A percentile compares a stretch with the other conserved stretches of the same genome.
Evolutionary conservation across 139 green algal genomes (phyloP).

Genomic region (Haematococcus lacustris): DNA sequence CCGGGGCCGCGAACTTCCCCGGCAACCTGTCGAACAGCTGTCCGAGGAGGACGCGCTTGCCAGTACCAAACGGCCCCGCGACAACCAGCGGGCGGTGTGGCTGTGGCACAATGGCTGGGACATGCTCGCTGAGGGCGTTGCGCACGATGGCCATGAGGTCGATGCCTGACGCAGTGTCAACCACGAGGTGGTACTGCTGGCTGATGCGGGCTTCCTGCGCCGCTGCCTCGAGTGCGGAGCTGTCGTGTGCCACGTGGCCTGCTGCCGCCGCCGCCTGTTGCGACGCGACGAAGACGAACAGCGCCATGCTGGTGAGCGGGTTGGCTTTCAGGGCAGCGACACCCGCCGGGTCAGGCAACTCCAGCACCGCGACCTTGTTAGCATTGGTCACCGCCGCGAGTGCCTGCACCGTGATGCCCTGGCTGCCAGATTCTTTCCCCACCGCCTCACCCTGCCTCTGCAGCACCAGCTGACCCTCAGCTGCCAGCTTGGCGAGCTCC

Average conservation of each 20-base stretch:
- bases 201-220: not conserved
- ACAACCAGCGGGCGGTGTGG: slow-evolving; percentile 49
- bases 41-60: slow-evolving; percentile 47
- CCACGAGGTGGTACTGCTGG: slow-evolving; percentile 22
- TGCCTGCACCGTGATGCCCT: slow-evolving; percentile 18
- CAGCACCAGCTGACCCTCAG: slow-evolving; percentile 15
- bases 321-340: not conserved
- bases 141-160: slow-evolving; percentile 16
- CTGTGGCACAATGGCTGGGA: slow-evolving; percentile 35
- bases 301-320: slow-evolving; percentile 3
- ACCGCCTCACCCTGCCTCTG: not conserved
- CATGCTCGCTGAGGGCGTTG: slow-evolving; percentile 28
- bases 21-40: slow-evolving; percentile 39
- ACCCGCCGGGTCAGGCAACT: slow-evolving; percentile 7
- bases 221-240: not conserved
- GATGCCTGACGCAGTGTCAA: slow-evolving; percentile 16
- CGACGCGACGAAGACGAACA: slow-evolving; percentile 20
- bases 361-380: slow-evolving; percentile 25
- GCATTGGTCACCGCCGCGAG: slow-evolving; percentile 2
- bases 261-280: not conserved
- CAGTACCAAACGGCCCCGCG: slow-evolving; percentile 54
- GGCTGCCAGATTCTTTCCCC: slow-evolving; percentile 9
- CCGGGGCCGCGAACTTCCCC: slow-evolving; percentile 27
- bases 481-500: slow-evolving; percentile 29
- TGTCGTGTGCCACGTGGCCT: not conserved